Conservation (phyloP, 2,329 filamentous ascomycete species). For the Cercospora sojina region DNA sequence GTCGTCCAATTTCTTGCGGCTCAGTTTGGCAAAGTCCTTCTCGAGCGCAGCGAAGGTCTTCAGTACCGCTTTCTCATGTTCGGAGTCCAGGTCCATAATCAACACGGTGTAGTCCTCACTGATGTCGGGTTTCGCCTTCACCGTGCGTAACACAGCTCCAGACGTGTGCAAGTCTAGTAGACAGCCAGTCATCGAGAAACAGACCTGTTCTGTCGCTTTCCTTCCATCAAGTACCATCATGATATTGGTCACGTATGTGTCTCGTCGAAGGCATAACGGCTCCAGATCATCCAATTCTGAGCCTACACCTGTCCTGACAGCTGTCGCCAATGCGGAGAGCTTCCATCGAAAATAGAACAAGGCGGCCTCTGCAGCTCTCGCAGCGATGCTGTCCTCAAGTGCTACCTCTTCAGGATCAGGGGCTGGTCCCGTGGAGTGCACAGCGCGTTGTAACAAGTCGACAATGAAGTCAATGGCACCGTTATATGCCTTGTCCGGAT, state of each 20-base stretch:
- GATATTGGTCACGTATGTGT: conserved; percentile 52
- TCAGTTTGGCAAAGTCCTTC: conserved; percentile 70
- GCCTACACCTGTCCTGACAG: conserved; percentile 44
- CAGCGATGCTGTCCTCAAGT: conserved; percentile 75
- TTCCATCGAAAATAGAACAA: conserved; percentile 95
- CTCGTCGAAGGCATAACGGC: conserved; percentile 52
- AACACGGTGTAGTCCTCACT: conserved; percentile 52
- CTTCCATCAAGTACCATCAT: conserved; percentile 52
- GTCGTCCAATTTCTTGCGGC: conserved; percentile 35
- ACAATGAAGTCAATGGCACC: conserved; percentile 67
- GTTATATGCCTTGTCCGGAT: conserved; percentile 27
- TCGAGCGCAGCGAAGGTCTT: conserved; percentile 77
- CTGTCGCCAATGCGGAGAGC: conserved; percentile 45
- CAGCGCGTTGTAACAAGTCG: conserved; percentile 70
- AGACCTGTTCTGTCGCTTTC: conserved; percentile 63
- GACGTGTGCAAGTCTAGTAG: conserved; percentile 80
- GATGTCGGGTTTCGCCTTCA: conserved; percentile 38
- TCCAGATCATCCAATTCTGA: conserved; percentile 63
- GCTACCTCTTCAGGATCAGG: conserved; percentile 63
- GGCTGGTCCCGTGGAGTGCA: conserved; percentile 62
- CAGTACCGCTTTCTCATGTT: conserved; percentile 65
- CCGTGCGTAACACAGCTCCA: conserved; percentile 64
- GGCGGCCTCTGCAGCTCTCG: conserved; percentile 71
- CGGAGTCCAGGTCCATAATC: conserved; percentile 62
- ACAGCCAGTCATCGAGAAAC: conserved; percentile 70